These are phyloP conservation scores for Jacaranda mimosifolia DNA, from an alignment of 257 asterid species.

Conservation along the genomic window DNA sequence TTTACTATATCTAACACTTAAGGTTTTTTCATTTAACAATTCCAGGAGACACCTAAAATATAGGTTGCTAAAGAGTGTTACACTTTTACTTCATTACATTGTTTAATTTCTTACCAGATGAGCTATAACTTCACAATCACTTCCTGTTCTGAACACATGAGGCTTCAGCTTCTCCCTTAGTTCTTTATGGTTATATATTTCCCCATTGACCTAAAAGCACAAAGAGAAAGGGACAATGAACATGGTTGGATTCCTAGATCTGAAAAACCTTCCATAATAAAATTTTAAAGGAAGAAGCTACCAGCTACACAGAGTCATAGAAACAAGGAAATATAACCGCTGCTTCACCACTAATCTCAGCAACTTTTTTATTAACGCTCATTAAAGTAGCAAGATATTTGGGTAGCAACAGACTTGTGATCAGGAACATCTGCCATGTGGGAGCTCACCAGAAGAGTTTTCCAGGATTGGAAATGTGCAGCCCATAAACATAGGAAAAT, in stretches of 20 bases:
- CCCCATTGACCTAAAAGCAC: constrained; percentile 87
- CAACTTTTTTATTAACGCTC: constrained; percentile 16
- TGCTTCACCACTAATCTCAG: neutral
- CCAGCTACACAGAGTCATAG: neutral
- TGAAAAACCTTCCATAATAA: constrained; percentile 3
- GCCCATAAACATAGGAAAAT: constrained; percentile 27
- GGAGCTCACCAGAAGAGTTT: constrained; percentile 5
- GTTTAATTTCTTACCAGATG: constrained; percentile 79
- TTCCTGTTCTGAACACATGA: constrained; percentile 87
- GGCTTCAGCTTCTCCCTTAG: constrained; percentile 73
- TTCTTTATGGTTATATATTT: constrained; percentile 93
- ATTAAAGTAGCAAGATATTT: neutral
- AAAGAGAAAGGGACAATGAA: constrained; percentile 18
- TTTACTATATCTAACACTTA: neutral
- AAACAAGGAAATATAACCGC: neutral
- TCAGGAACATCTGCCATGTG: neutral
- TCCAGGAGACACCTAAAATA: constrained; percentile 17
- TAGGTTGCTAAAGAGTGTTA: constrained; percentile 14
- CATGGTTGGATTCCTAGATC: constrained; percentile 22
- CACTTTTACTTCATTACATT: neutral
- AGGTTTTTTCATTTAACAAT: constrained; percentile 10
- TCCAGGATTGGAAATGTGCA: neutral
- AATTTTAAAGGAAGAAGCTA: neutral
- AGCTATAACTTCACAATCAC: constrained; percentile 99
- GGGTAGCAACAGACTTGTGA: constrained; percentile 9